Evolutionary conservation across 805 yeast species (phyloP), one percentile per base, ranked within the genome.

Genomic region (Kuraishia floccosa): DNA sequence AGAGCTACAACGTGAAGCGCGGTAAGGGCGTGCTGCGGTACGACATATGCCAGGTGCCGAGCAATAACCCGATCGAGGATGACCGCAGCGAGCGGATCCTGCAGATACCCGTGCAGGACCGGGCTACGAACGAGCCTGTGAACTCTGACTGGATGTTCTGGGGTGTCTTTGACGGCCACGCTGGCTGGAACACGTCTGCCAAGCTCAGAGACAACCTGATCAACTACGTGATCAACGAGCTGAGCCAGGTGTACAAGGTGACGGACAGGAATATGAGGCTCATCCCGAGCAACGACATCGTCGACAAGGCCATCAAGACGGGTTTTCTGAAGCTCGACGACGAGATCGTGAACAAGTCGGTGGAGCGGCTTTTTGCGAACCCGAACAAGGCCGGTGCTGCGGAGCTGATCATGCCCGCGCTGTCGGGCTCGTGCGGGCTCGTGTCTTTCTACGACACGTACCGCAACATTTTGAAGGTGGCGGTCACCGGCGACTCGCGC

Each of bases 131-230:
- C 40, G 44, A 58, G 43, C 41, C 45, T 15, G 54, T 60, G n/a
- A 55, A 55, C 16, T 48, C 67, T 1, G 96, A 89, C 52, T 79
- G 96, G 81, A 80, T 82, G 69, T 85, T 91, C 49, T 91, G 94
- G 72, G 95, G 97, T 4, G 73, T 91, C 0, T 89, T 79, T 50
- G 98, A 91, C 54, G 98, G 98, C 9, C 98, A 91, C 54, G 86
- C 94, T 3, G 98, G 98, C 15, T 86, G 94, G 76, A 82, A 83
- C 40, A 91, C 98, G 2, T 75, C 89, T 34, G 70, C 82, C n/a
- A 83, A 77, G 50, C 65, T 91, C 37, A 67, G 94, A 37, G 91
- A 85, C 40, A 75, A 75, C 40, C 62, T 91, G 40, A 74, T 91
- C 18, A 72, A 73, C 34, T 71, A 68, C 41, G 91, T 91, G n/a